These are phyloP conservation scores for Yamadazyma takamatsuzukensis DNA, from an alignment of 805 yeast species.

Conservation along the genomic window DNA sequence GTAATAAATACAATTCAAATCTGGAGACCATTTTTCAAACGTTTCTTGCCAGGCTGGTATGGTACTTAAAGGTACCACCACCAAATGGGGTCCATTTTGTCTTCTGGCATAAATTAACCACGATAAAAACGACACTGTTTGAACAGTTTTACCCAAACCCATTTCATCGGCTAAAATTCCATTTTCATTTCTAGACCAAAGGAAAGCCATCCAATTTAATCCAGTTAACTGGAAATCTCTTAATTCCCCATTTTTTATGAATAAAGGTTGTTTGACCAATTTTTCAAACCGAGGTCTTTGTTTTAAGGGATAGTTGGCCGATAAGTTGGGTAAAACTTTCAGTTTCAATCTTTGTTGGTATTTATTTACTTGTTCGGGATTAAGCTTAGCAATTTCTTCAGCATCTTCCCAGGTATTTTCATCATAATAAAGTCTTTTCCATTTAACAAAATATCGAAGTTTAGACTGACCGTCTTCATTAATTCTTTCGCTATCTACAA, in stretches of 20 bases:
- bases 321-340: slow-evolving; percentile 76
- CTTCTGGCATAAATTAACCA: slow-evolving; percentile 95
- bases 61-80: slow-evolving; percentile 94
- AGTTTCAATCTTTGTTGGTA: slow-evolving; percentile 80
- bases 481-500: slow-evolving; percentile 79
- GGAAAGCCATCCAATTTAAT: slow-evolving; percentile 98
- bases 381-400: slow-evolving; percentile 73
- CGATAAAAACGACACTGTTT: slow-evolving; percentile 88
- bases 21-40: slow-evolving; percentile 97
- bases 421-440: slow-evolving; percentile 92
- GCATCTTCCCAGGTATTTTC: slow-evolving; percentile 98
- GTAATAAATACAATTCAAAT: slow-evolving; percentile 86
- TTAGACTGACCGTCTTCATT: slow-evolving; percentile 61
- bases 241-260: slow-evolving; percentile 84
- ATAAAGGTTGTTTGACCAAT: slow-evolving; percentile 79
- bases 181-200: slow-evolving; percentile 96
- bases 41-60: slow-evolving; percentile 99
- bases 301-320: slow-evolving; percentile 67
- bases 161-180: slow-evolving; percentile 98
- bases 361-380: slow-evolving; percentile 79
- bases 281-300: slow-evolving; percentile 88
- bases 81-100: slow-evolving; percentile 95
- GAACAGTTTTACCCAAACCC: slow-evolving; percentile 98
- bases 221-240: slow-evolving; percentile 98
- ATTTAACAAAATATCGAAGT: slow-evolving; percentile 82